Evolutionary conservation across 2,329 filamentous ascomycete species (phyloP).

Genomic region (Dactylonectria estremocensis): DNA sequence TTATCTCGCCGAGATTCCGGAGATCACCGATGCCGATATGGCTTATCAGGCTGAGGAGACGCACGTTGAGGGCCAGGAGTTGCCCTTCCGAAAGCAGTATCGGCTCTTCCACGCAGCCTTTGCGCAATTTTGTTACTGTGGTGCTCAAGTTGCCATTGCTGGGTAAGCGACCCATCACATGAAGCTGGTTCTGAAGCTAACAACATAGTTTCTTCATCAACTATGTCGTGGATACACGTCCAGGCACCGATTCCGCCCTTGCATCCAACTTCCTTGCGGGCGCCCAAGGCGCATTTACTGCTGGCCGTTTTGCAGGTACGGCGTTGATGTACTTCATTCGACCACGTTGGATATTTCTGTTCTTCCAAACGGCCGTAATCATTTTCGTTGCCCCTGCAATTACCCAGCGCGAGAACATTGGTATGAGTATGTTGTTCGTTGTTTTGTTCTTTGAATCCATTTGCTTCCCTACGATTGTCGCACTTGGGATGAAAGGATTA

Average conservation of each 20-base stretch:
- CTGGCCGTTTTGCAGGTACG: constrained; percentile 80
- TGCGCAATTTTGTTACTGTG: constrained; percentile 84
- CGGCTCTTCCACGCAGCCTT: constrained; percentile 82
- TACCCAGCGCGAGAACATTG: constrained; percentile 60
- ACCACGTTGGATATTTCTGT: constrained; percentile 77
- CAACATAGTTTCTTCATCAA: constrained; percentile 77
- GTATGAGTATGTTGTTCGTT: constrained; percentile 75
- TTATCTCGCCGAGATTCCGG: constrained; percentile 77
- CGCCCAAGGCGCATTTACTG: constrained; percentile 80
- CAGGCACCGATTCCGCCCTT: constrained; percentile 62
- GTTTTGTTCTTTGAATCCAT: constrained; percentile 85
- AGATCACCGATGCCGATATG: constrained; percentile 78
- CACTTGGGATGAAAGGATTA: constrained; percentile 81
- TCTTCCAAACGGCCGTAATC: constrained; percentile 75
- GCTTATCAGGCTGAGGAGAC: constrained; percentile 69
- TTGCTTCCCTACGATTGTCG: constrained; percentile 86
- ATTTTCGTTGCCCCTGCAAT: constrained; percentile 71
- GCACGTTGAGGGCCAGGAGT: constrained; percentile 68
- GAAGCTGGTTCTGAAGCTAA: not conserved
- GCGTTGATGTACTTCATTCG: constrained; percentile 76
- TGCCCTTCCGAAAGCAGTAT: constrained; percentile 79
- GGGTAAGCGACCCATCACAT: not conserved
- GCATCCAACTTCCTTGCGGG: constrained; percentile 80
- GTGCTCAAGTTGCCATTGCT: constrained; percentile 78
- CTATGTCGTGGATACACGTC: constrained; percentile 74